Conservation (phyloP, 1,139 yeast species). For the Taiozyma sp. region DNA sequence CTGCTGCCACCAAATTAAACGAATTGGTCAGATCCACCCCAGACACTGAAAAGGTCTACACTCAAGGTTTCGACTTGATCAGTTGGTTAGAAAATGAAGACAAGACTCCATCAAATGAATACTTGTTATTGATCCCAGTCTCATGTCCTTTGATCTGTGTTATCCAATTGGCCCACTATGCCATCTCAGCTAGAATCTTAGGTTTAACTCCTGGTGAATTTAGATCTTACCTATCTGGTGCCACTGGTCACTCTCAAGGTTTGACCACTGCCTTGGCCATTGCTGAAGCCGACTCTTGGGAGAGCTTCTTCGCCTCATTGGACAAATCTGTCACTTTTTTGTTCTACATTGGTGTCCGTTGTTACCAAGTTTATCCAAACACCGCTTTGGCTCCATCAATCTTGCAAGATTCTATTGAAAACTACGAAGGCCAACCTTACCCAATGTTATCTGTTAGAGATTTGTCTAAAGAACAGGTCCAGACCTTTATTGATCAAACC, state of each 20-base stretch:
- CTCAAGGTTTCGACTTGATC: conserved; percentile 88
- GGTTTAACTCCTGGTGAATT: conserved; percentile 91
- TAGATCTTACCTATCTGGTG: conserved; percentile 66
- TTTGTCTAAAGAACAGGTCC: conserved; percentile 74
- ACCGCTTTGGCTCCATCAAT: conserved; percentile 93
- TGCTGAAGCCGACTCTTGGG: conserved; percentile 86
- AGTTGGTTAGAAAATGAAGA: conserved; percentile 85
- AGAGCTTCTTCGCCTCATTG: conserved; percentile 65
- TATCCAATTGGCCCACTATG: conserved; percentile 91
- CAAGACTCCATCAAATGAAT: conserved; percentile 85
- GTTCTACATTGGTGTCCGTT: conserved; percentile 91
- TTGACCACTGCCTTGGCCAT: conserved; percentile 89
- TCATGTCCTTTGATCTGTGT: conserved; percentile 95
- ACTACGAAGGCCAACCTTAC: conserved; percentile 95
- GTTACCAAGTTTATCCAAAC: conserved; percentile 86
- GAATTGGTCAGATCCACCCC: conserved; percentile 66
- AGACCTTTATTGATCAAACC: conserved; percentile 75
- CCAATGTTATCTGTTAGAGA: conserved; percentile 97
- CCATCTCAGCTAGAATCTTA: conserved; percentile 78
- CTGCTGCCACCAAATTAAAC: conserved; percentile 66
- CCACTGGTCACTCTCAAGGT: conserved; percentile 99
- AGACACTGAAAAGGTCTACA: conserved; percentile 81
- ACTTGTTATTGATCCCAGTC: conserved; percentile 85
- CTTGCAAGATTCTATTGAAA: conserved; percentile 87
- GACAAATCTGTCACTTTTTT: conserved; percentile 77